Conservation (phyloP, 1,139 yeast species). For the Zygosaccharomyces sapae region DNA sequence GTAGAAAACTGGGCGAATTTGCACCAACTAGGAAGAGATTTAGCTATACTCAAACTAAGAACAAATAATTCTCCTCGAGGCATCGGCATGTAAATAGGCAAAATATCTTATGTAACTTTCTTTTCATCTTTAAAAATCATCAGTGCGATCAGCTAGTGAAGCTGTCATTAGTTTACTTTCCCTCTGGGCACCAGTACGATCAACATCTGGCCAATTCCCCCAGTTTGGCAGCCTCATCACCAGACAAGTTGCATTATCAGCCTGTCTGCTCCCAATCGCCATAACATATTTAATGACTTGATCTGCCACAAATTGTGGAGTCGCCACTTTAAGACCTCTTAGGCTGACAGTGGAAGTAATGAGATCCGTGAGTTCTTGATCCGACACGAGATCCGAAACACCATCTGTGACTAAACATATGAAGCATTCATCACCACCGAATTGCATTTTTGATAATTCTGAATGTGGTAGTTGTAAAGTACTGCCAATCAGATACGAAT, state of each 20-base stretch:
- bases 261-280: constrained; percentile 69
- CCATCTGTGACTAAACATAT: constrained; percentile 81
- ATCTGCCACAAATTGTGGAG: constrained; percentile 81
- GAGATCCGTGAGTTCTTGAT: constrained; percentile 88
- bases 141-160: constrained; percentile 40
- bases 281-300: constrained; percentile 82
- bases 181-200: constrained; percentile 76
- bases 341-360: constrained; percentile 67
- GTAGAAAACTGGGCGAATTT: constrained; percentile 92
- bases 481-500: constrained; percentile 45
- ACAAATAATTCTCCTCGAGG: constrained; percentile 26
- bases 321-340: constrained; percentile 64
- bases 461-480: constrained; percentile 36
- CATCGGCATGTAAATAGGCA: constrained; percentile 9
- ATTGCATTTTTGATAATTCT: constrained; percentile 40
- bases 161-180: constrained; percentile 64
- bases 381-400: constrained; percentile 70
- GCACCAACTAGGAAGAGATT: constrained; percentile 89
- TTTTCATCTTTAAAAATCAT: constrained; percentile 10
- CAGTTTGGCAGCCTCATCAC: constrained; percentile 80
- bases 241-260: constrained; percentile 89
- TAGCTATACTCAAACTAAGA: constrained; percentile 63
- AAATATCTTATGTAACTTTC: constrained; percentile 2
- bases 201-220: constrained; percentile 86
- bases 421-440: constrained; percentile 76